Evolutionary conservation across 352 stramenopile genomes (phyloP), one percentile per base, ranked within the genome.

Genomic region (Pythium brachiatum): DNA sequence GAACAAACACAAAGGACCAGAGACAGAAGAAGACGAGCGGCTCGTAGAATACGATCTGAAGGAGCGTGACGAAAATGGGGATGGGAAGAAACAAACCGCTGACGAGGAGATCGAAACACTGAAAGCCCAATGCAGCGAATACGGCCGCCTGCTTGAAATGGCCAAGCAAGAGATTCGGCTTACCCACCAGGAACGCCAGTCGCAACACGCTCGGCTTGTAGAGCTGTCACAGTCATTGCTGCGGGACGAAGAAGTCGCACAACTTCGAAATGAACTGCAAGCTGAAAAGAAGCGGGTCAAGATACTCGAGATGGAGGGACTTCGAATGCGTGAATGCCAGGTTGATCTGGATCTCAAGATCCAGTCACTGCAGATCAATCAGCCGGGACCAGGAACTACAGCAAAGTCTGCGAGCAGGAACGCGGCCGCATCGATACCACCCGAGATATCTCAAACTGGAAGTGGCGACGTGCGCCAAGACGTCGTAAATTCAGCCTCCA

Each of bases 121-220:
- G 6, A 75, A 75, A 15, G 65, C 75, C 6, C 77, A 85, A 39
- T 83, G 77, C 15, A 62, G 83, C 12, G 81, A 90, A 27, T 67
- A 82, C n/a, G 68, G 57, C 7, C 69, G 79, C 0, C 20, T 89
- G 11, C 55, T 90, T 6, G 81, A 90, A 34, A 86, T 90, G 77
- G 79, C 79, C 0, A 88, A 90, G 55, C 75, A 89, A 47, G 81
- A 90, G 43, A 90, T 90, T n/a, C 69, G 69, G 0, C 52, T 90
- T 36, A 82, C 79, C 58, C 81, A 90, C 18, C 70, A 78, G 27
- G 79, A 90, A 20, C 65, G 69, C 3, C 76, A 89, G 38, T 66
- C 70, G 12, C 79, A 88, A 41, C 79, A 85, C 23, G 63, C 60
- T 25, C 68, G 69, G 3, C 59, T 88, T 7, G 68, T 64, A 1